phyloP scores from a whole-genome alignment of 2,329 filamentous ascomycete genomes.

The Malbranchea zuffiana region DNA sequence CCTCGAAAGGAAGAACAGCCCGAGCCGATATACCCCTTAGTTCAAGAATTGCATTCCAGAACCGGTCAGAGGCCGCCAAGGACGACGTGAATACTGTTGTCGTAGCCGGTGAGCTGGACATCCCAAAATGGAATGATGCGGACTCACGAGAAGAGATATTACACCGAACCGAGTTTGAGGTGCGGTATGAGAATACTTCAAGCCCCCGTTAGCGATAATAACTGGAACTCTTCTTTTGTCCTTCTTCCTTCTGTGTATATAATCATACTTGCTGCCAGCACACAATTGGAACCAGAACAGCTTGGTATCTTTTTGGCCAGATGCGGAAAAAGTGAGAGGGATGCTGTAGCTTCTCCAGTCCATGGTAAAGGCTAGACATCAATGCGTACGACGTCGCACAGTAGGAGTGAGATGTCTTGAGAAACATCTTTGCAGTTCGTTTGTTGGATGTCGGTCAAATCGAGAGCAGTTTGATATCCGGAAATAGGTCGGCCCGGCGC shows the following conservation, averaged over 20 bases:
- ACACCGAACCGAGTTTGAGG: constrained; percentile 13
- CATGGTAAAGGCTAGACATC: too few relatives aligned
- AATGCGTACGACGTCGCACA: too few relatives aligned
- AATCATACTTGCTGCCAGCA: not conserved
- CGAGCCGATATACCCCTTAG: constrained; percentile 7
- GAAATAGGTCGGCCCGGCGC: too few relatives aligned
- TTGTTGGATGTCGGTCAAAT: too few relatives aligned
- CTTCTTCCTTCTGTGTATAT: too few relatives aligned
- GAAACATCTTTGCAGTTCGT: too few relatives aligned
- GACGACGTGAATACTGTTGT: constrained; percentile 8
- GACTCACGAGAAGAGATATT: constrained; percentile 12
- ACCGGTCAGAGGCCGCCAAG: not conserved
- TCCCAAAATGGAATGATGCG: constrained; percentile 9
- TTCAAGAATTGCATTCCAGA: constrained; percentile 3
- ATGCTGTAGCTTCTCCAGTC: not conserved
- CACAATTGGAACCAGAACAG: not conserved
- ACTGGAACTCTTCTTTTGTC: not conserved
- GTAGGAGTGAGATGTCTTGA: too few relatives aligned
- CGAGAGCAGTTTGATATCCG: too few relatives aligned
- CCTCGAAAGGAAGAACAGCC: not conserved
- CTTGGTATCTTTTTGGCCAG: not conserved
- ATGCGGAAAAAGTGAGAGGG: not conserved
- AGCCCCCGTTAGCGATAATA: not conserved
- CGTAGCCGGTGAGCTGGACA: constrained; percentile 5
- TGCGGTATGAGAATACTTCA: constrained; percentile 9